A percentile compares a stretch with the other conserved stretches of the same genome.
These are phyloP conservation scores for Penicillium sp. DNA, from an alignment of 2,329 filamentous ascomycete genomes.

Conservation along the genomic window DNA sequence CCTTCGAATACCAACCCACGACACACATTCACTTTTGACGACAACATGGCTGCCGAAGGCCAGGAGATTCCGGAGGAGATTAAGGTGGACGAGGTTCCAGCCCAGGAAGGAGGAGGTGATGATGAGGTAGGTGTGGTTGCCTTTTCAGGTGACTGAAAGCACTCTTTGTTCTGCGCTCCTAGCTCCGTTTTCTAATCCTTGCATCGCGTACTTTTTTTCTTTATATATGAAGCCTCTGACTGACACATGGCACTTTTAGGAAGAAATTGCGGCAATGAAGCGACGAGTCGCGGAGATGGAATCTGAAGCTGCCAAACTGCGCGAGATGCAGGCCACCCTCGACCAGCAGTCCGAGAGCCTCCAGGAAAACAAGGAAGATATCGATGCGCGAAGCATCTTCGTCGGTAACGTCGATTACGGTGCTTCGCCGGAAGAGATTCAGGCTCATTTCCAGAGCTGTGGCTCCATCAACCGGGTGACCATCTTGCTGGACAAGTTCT, in stretches of 20 bases:
- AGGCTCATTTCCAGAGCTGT: slow-evolving; percentile 96
- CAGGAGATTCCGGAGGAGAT: slow-evolving; percentile 37
- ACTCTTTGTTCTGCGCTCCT: slow-evolving; percentile 2
- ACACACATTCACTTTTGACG: background rate
- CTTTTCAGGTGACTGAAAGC: background rate
- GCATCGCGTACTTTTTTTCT: background rate
- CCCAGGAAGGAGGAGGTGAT: slow-evolving; percentile 47
- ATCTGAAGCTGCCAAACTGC: slow-evolving; percentile 80
- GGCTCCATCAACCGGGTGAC: slow-evolving; percentile 98
- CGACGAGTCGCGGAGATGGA: slow-evolving; percentile 86
- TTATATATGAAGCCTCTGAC: background rate
- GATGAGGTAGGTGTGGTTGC: slow-evolving; percentile 44
- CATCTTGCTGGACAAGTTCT: slow-evolving; percentile 96
- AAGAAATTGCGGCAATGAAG: slow-evolving; percentile 89
- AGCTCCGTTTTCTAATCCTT: background rate
- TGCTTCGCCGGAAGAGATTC: slow-evolving; percentile 94
- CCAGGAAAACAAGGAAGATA: slow-evolving; percentile 90
- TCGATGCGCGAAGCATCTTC: slow-evolving; percentile 94
- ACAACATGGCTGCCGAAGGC: slow-evolving; percentile 40
- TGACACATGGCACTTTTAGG: slow-evolving; percentile 40
- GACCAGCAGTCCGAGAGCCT: slow-evolving; percentile 83
- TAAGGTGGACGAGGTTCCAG: slow-evolving; percentile 40
- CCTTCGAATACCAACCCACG: slow-evolving; percentile 1
- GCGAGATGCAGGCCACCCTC: slow-evolving; percentile 82
- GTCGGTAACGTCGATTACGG: slow-evolving; percentile 99